phyloP scores from a whole-genome alignment of 163 green algal genomes.

The Trebouxia gelatinosa region DNA sequence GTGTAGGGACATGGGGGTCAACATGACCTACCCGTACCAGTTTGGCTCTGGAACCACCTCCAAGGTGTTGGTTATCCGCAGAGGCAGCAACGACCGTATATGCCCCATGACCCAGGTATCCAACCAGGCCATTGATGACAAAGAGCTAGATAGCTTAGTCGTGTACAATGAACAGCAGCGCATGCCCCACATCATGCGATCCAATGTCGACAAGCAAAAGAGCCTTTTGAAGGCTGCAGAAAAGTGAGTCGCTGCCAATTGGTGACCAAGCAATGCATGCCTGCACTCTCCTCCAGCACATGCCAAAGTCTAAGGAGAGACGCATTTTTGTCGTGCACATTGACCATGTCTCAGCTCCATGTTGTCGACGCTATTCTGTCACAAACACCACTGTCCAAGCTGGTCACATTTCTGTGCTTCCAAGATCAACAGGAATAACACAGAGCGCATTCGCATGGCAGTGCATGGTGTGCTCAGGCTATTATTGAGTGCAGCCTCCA shows the following conservation, averaged over 20 bases:
- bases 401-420: too few relatives aligned
- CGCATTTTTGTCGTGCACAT: too few relatives aligned
- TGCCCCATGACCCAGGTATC: conserved; percentile 43
- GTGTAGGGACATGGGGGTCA: conserved; percentile 42
- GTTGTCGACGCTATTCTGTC: too few relatives aligned
- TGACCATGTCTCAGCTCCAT: too few relatives aligned
- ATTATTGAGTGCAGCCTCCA: too few relatives aligned
- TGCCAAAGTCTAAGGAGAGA: too few relatives aligned
- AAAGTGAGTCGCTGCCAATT: conserved; percentile 37
- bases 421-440: too few relatives aligned
- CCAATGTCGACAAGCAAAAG: conserved; percentile 35
- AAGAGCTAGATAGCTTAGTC: conserved; percentile 39
- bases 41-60: conserved; percentile 27
- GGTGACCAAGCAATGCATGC: too few relatives aligned
- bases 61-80: conserved; percentile 19
- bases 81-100: neutral
- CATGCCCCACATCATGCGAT: neutral
- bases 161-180: conserved; percentile 2
- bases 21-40: conserved; percentile 46
- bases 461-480: too few relatives aligned
- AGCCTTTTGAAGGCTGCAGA: conserved; percentile 37
- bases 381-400: too few relatives aligned
- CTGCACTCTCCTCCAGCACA: too few relatives aligned
- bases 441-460: too few relatives aligned
- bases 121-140: conserved; percentile 11